Evolutionary conservation across 495 filamentous ascomycete species (phyloP).

Genomic region (Penicillium parvum): DNA sequence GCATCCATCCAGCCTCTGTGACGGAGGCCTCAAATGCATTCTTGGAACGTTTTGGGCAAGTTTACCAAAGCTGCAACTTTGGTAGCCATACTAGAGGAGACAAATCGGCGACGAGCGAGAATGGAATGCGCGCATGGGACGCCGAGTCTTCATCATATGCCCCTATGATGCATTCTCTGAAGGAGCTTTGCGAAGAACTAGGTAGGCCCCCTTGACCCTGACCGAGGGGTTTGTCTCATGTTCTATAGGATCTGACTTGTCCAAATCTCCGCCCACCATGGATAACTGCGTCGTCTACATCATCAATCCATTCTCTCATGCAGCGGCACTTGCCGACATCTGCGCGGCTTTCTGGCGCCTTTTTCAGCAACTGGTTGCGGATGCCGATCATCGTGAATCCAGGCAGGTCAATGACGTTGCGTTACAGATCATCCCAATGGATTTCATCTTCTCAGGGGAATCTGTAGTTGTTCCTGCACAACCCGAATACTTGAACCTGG

Average conservation of each 20-base stretch:
- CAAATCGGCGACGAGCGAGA: constrained; percentile 44
- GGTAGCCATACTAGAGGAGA: constrained; percentile 63
- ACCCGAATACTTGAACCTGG: constrained; percentile 61
- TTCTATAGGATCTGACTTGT: constrained; percentile 36
- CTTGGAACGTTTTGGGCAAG: constrained; percentile 62
- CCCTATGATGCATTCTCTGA: constrained; percentile 36
- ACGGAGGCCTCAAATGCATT: constrained; percentile 61
- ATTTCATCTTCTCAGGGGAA: constrained; percentile 61
- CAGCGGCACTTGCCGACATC: constrained; percentile 64
- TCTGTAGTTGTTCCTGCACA: constrained; percentile 64
- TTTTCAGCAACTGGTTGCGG: constrained; percentile 61
- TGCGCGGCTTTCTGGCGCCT: constrained; percentile 76
- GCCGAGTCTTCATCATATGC: constrained; percentile 28
- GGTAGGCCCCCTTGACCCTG: constrained; percentile 28
- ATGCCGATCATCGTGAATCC: constrained; percentile 44
- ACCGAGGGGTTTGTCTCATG: constrained; percentile 18
- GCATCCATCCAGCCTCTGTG: constrained; percentile 66
- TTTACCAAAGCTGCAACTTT: constrained; percentile 76
- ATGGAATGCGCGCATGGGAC: constrained; percentile 57
- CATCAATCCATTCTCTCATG: constrained; percentile 66
- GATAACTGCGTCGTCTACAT: constrained; percentile 82
- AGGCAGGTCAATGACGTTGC: constrained; percentile 63
- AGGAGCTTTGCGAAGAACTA: constrained; percentile 37
- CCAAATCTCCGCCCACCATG: constrained; percentile 40
- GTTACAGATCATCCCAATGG: constrained; percentile 75